Percentiles rank a stretch among this genome's conserved stretches.
Evolutionary conservation across 306 rosid genomes (phyloP).

Genomic region (Ormosia emarginata): DNA sequence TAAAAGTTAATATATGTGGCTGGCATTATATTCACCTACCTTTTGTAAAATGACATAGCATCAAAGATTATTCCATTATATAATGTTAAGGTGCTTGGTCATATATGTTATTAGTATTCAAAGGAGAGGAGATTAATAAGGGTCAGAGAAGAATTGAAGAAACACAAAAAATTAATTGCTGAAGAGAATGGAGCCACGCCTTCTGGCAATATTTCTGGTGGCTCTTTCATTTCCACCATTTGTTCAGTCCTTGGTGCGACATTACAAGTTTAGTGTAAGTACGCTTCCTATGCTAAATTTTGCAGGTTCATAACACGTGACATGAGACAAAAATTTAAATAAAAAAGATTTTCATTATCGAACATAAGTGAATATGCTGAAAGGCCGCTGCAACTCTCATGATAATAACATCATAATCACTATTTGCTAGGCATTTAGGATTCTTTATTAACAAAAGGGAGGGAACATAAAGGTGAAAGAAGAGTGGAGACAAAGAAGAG

Average conservation of each 20-base stretch:
- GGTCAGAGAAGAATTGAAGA: slow-evolving; percentile 20
- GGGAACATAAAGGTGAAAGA: neutral
- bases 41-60: slow-evolving; percentile 43
- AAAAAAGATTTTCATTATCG: neutral
- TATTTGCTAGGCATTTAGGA: neutral
- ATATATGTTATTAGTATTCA: neutral
- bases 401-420: neutral
- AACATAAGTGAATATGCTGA: neutral
- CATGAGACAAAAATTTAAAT: neutral
- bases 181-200: slow-evolving; percentile 35
- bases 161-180: neutral
- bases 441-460: neutral
- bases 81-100: slow-evolving; percentile 28
- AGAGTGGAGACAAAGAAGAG: neutral
- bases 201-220: slow-evolving; percentile 37
- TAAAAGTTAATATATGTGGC: slow-evolving; percentile 19
- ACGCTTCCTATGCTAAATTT: slow-evolving; percentile 3
- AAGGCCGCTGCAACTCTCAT: neutral
- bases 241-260: slow-evolving; percentile 54
- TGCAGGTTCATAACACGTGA: neutral
- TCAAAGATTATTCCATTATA: slow-evolving; percentile 29
- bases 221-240: slow-evolving; percentile 38
- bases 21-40: slow-evolving; percentile 49
- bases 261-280: slow-evolving; percentile 61
- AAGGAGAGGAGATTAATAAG: neutral